Evolutionary conservation across 345 rosid genomes (phyloP), one percentile per base, ranked within the genome.

Genomic region (Microthlaspi erraticum): DNA sequence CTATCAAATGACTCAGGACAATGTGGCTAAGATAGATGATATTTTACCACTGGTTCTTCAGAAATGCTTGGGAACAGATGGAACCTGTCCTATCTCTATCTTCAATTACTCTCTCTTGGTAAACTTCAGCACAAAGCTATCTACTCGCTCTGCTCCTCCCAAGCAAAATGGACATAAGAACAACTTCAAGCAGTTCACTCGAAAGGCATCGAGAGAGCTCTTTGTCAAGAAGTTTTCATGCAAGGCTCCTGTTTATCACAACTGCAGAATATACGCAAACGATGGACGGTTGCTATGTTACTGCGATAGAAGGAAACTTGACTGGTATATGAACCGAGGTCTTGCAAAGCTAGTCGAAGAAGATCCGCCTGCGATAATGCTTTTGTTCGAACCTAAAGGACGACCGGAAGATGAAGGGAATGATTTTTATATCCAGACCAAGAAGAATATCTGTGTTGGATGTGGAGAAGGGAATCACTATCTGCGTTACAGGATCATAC

Each of bases 381-480:
- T 91, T 68, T 81, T 86, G 60, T 94, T 94, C 64, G 98, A 94
- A 68, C 99, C 97, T 0, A 94, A 94, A 81, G 99, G 98, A 10
- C 96, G 90, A 52, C 99, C 98, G 5, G 99, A 94, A 78, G 98
- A 94, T 80, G 98, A 94, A 79, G 97, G 76, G 48, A 94, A 91
- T 82, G 99, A 87, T 42, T 94, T 94, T 77, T 94, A 94, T 73
- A 92, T 89, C 51, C 99, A 89, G 68, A 91, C 91, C 46, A 94
- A 94, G 88, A 89, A 73, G 73, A 94, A 94, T 73, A 86, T 94
- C 34, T 94, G 99, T 45, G 99, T 91, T 26, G 81, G 99, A 44
- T 94, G 99, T 83, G 99, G 98, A 36, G 93, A 89, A 82, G 95
- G 95, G 64, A 83, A 84, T 71, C 99, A 94, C 63, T 94, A 94